Base-by-base conservation (phyloP, 306 rosid genomes). In the Hippophae gyantsensis region DNA sequence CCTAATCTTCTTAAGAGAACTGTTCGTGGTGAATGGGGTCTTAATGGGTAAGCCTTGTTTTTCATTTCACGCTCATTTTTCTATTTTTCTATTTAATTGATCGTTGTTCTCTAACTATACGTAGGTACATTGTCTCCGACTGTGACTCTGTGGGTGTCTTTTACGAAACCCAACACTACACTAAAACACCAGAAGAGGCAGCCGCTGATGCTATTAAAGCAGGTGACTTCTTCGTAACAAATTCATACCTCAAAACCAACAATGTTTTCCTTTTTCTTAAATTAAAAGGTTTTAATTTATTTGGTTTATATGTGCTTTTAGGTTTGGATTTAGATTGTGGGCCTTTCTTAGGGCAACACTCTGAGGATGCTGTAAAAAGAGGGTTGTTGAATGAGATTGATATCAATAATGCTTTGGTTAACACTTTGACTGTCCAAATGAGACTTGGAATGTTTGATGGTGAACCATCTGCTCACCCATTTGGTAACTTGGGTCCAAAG, bases 201-300 rank as follows among this genome's bases (percentile, higher is more conserved):
- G 97, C 94, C 40, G 97, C 97, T 2, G 92, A 65, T 46, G 97
- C 97, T 71, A 85, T 90, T 64, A 90, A 87, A 85, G 97, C 96
- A 53, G 97, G 95, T 58, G 46, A 27, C 23, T 60, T 54, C 18
- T 8, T 27, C 41, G 6, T 51, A 18, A 3, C 13, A 13, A 0
- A 12, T 10, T 2, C 38, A 32, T 32, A 32, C 38, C 5, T 32
- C 38, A 32, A 32, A 32, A 32, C 23, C 23, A 18, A 18, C 23
- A 18, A 18, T 18, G 1, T 32, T 32, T 2, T 32, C 38, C 3
- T 32, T 1, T 0, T 0, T 32, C 4, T 2, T 32, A 32, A 32
- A 32, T 2, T 32, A 1, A 2, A 1, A 32, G 38, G 0, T 32
- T 32, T 18, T 53, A 53, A 26, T 13, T 47, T 14, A 10, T 44